A percentile compares a stretch with the other conserved stretches of the same genome.
Evolutionary conservation across 352 stramenopile genomes (phyloP).

Genomic region (Thraustochytrium sp.): DNA sequence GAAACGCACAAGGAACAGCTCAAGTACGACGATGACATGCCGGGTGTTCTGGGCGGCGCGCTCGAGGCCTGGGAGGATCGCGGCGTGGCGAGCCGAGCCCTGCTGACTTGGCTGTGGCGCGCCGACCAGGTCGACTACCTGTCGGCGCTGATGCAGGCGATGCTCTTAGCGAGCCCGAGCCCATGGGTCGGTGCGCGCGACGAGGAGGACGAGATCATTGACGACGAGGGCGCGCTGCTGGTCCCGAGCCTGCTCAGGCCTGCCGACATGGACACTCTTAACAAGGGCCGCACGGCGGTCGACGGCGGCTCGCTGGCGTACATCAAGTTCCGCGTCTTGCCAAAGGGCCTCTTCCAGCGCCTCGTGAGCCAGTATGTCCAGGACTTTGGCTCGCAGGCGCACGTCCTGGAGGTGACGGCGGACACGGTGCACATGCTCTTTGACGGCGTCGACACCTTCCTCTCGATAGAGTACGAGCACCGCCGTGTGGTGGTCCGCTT

Average conservation of each 20-base stretch:
- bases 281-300: background rate
- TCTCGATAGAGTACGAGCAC: background rate
- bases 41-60: background rate
- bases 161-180: background rate
- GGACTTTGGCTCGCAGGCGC: background rate
- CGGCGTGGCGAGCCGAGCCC: background rate
- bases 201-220: background rate
- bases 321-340: background rate
- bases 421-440: background rate
- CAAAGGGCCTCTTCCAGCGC: background rate
- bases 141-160: background rate
- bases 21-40: background rate
- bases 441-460: background rate
- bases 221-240: background rate
- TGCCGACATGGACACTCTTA: background rate
- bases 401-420: background rate
- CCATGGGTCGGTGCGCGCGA: background rate
- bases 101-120: background rate
- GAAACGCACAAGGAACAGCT: background rate
- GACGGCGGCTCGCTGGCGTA: background rate
- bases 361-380: background rate
- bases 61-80: background rate
- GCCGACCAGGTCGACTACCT: background rate
- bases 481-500: background rate
- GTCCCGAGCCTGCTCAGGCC: background rate